These are phyloP conservation scores for Alternaria sp. DNA, from an alignment of 2,329 filamentous ascomycete genomes.

Conservation along the genomic window DNA sequence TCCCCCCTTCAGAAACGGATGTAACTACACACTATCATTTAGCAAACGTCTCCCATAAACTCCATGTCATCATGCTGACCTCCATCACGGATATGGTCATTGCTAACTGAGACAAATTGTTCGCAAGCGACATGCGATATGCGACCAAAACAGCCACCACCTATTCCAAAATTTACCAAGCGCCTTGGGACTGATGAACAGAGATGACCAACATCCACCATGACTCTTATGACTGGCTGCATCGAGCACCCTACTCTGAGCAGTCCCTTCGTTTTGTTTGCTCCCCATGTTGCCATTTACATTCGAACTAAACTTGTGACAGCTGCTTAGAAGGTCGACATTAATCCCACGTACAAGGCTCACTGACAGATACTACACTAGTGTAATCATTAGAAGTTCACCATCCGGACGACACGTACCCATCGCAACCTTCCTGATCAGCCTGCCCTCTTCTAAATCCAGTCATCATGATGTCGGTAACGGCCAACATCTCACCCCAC, in stretches of 20 bases:
- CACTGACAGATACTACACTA: background rate
- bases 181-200: no score
- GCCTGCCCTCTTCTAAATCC: background rate
- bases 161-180: background rate
- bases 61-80: background rate
- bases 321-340: background rate
- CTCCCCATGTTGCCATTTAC: background rate
- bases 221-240: background rate
- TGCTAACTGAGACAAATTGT: background rate
- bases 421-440: background rate
- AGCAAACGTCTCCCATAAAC: background rate
- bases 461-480: background rate
- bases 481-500: background rate
- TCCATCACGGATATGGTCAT: background rate
- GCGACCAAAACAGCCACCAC: background rate
- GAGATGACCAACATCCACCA: no score
- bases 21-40: conserved; percentile 6
- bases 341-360: background rate
- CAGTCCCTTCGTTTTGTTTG: background rate
- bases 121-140: background rate
- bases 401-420: background rate
- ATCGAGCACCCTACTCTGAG: background rate
- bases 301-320: background rate
- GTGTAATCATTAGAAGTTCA: background rate
- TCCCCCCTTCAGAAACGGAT: background rate